Conservation (phyloP, 352 stramenopile species). For the Globisporangium perplexum region DNA sequence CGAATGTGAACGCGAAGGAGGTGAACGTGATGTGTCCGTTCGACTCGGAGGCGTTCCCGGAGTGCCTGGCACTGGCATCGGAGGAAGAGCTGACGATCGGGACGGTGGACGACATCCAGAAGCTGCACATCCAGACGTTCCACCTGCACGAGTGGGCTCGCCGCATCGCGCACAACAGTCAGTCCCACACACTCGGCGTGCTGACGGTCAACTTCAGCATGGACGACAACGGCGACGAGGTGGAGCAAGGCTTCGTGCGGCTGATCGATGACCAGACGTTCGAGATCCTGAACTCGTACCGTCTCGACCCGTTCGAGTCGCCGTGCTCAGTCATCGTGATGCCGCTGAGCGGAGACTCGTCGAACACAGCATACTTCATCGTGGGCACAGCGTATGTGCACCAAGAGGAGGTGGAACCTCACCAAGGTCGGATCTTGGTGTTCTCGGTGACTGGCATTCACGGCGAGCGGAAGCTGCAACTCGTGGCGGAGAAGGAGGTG, state of each 20-base stretch:
- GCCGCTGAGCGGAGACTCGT: slow-evolving; percentile 73
- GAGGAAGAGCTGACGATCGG: slow-evolving; percentile 94
- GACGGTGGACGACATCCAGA: slow-evolving; percentile 98
- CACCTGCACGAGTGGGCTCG: slow-evolving; percentile 92
- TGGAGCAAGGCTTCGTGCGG: slow-evolving; percentile 88
- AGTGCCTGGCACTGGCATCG: slow-evolving; percentile 95
- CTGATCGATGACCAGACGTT: slow-evolving; percentile 98
- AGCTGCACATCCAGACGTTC: slow-evolving; percentile 97
- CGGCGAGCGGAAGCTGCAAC: slow-evolving; percentile 77
- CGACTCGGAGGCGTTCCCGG: slow-evolving; percentile 88
- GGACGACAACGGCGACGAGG: slow-evolving; percentile 79
- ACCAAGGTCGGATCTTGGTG: slow-evolving; percentile 93
- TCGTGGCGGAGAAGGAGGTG: slow-evolving; percentile 91
- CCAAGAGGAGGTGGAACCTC: slow-evolving; percentile 94
- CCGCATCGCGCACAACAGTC: slow-evolving; percentile 83
- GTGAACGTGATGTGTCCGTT: slow-evolving; percentile 93
- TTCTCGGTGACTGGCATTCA: slow-evolving; percentile 83
- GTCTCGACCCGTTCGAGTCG: slow-evolving; percentile 85
- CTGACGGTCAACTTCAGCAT: slow-evolving; percentile 77
- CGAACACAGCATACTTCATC: slow-evolving; percentile 74
- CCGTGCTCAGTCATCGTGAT: slow-evolving; percentile 81
- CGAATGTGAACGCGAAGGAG: slow-evolving; percentile 92
- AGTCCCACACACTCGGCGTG: slow-evolving; percentile 80
- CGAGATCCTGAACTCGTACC: slow-evolving; percentile 86
- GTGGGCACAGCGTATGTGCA: slow-evolving; percentile 91